Evolutionary conservation across 192 early-diverging fungal species (phyloP), one percentile per base, ranked within the genome.

Genomic region (Coemansia sp.): DNA sequence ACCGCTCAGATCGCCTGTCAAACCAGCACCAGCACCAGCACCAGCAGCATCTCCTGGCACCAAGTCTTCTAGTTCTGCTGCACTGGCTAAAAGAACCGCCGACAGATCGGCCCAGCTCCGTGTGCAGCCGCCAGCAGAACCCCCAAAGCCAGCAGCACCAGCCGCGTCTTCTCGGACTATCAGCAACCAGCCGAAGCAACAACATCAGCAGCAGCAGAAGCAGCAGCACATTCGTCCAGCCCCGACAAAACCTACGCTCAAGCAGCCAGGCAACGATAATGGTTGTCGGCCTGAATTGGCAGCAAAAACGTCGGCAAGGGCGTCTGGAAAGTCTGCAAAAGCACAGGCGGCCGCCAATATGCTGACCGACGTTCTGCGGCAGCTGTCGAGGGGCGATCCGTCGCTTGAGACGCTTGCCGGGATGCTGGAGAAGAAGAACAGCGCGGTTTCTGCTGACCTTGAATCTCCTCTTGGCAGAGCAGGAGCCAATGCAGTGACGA

Each of bases 311-410:
- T 0, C 48, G 1, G 54, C 65, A 43, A 57, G 13, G 9, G 39
- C 43, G 11, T 53, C 63, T 37, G 49, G 54, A 19, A 65, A 67
- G 52, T 68, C 73, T 21, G 79, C 63, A 49, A 82, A 77, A 58
- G 79, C 79, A n/a, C 79, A 82, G 66, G 79, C 52, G 12, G 79
- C 79, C 1, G 79, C 79, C 37, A 65, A 68, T 12, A 63, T 82
- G 69, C 67, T 82, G 57, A 74, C 79, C 1, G 79, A 77, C 39
- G 79, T 82, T 10, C 63, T 82, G n/a, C 70, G 74, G 10, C 65
- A 65, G 1, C 58, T 82, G 45, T 64, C 68, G n/a, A 74, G 63
- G 50, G 57, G 16, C 15, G 68, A 76, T 15, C 70, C 74, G 41
- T 63, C 71, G 58, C 62, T 79, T 37, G 74, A 49, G n/a, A 47